phyloP scores from a whole-genome alignment of 2,329 filamentous ascomycete genomes.

The Aspergillus sp. region DNA sequence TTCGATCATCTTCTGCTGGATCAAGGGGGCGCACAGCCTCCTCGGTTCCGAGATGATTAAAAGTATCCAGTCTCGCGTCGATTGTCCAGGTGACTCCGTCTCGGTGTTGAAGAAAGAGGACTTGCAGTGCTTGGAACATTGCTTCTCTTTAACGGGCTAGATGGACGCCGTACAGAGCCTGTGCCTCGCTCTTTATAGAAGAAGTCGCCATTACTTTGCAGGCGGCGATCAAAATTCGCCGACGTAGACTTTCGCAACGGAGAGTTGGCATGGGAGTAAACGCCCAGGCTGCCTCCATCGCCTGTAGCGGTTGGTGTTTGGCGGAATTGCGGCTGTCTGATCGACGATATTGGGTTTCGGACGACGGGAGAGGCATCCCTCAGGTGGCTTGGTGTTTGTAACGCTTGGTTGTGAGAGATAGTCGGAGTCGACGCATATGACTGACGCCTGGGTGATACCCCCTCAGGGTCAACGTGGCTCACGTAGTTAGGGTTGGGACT shows the following conservation, averaged over 20 bases:
- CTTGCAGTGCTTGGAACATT: conserved; percentile 39
- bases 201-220: conserved; percentile 40
- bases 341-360: conserved; percentile 41
- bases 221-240: conserved; percentile 49
- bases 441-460: conserved; percentile 37
- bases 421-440: conserved; percentile 44
- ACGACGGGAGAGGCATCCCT: conserved; percentile 48
- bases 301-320: conserved; percentile 44
- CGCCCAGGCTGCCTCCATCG: conserved; percentile 75
- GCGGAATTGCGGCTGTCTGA: conserved; percentile 56
- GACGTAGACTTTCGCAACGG: conserved; percentile 77
- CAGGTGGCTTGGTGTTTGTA: conserved; percentile 45
- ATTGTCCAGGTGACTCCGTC: conserved; percentile 29
- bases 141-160: conserved; percentile 44
- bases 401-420: conserved; percentile 36
- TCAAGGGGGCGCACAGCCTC: too few species aligned
- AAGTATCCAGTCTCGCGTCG: conserved; percentile 33
- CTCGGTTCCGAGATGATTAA: conserved; percentile 7
- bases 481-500: conserved; percentile 81
- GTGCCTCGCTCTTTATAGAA: conserved; percentile 34
- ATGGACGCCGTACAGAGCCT: conserved; percentile 38
- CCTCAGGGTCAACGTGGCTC: conserved; percentile 69
- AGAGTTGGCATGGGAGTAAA: conserved; percentile 76
- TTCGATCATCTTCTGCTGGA: too few species aligned
- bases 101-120: conserved; percentile 32